Evolutionary conservation across 2,329 filamentous ascomycete genomes (phyloP).

Genomic region (Colletotrichum cereale): DNA sequence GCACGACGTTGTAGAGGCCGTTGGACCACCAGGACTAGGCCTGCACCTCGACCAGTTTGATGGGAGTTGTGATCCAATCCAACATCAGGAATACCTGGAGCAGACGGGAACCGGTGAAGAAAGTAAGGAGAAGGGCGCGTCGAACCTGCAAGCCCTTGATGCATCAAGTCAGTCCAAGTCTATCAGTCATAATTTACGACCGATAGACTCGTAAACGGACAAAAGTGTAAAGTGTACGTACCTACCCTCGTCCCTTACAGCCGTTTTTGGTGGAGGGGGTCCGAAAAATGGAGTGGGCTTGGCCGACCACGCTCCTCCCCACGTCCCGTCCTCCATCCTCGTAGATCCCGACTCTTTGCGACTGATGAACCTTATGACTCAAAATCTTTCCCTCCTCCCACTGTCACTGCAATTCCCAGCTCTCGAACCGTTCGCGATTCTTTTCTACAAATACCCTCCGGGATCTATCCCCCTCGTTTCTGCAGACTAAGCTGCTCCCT

Average conservation of each 20-base stretch:
- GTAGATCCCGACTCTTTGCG: slow-evolving; percentile 21
- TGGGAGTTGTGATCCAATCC: neutral
- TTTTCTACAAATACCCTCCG: slow-evolving; percentile 21
- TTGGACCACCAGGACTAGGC: neutral
- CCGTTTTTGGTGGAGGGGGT: slow-evolving; percentile 15
- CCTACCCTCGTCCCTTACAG: slow-evolving; percentile 6
- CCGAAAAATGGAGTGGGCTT: slow-evolving; percentile 18
- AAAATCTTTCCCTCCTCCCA: slow-evolving; percentile 22
- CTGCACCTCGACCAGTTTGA: neutral
- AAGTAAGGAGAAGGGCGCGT: neutral
- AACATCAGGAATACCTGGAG: neutral
- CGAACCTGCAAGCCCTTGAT: neutral
- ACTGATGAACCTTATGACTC: slow-evolving; percentile 34
- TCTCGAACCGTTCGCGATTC: neutral
- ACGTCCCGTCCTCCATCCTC: slow-evolving; percentile 11
- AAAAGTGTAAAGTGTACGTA: slow-evolving; percentile 13
- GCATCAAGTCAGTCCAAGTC: neutral
- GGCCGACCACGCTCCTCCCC: slow-evolving; percentile 3
- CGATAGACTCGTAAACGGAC: too few species aligned
- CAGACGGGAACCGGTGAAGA: neutral
- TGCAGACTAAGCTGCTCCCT: neutral
- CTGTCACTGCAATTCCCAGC: slow-evolving; percentile 1
- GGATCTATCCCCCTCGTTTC: neutral
- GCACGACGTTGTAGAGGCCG: neutral
- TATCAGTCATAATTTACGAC: too few species aligned